Base-by-base conservation (phyloP, 108 stramenopile species). In the Nitzschia putrida region DNA sequence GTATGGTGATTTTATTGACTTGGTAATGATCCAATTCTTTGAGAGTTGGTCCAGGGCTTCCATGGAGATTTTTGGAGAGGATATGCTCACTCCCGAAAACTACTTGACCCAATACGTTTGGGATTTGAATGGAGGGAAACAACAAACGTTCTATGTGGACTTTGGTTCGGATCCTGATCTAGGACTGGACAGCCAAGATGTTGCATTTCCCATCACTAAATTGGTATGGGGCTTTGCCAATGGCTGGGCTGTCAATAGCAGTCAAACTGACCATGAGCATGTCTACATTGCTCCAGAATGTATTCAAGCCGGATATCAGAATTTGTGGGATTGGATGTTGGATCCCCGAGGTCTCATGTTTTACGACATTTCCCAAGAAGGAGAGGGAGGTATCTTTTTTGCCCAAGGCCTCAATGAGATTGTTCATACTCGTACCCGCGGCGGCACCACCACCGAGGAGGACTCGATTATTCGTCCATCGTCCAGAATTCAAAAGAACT, bases 1-100 rank as follows among this genome's bases (percentile, higher is more conserved):
- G 73, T 84, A 82, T 25, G 83, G 83, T 11, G 80, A 85, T 14
- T 75, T 72, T 26, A 82, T 94, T 57, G 93, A 94, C 74, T 79
- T 85, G 59, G 65, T 94, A 39, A 82, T 82, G 24, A 61, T 94
- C 41, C 93, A 94, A 61, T 78, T 94, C 24, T 94, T 91, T 67
- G 93, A 94, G 69, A 80, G 83, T 34, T 89, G 84, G 54, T 85
- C 88, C 50, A 73, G 77, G 13, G 87, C 85, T 39, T 71, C 79
- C 11, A 77, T 91, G 74, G 81, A 76, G 38, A 61, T 84, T 16
- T 39, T 57, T 56, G 16, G 39, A 2, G 29, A 64, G 18, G 26
- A 47, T 13, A 20, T 66, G 21, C 26, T 71, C 18, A 40, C 57
- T 2, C 74, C 84, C 13, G 49, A 57, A n/a, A 65, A 55, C 38